Conservation (phyloP, 2,329 filamentous ascomycete genomes). For the Triangularia verruculosa region DNA sequence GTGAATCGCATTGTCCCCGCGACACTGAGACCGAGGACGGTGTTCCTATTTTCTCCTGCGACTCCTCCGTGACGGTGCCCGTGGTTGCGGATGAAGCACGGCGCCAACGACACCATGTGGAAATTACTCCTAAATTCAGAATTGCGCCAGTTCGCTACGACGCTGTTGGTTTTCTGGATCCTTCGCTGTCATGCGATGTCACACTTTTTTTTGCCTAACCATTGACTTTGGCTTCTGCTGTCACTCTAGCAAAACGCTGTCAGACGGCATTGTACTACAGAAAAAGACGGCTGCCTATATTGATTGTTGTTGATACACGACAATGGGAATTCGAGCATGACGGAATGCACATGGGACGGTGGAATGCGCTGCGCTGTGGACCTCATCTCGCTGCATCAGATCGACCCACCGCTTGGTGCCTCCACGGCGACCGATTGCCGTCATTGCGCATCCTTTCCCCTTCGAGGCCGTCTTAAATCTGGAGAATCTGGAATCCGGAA, state of each 20-base stretch:
- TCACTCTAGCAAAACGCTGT: background rate
- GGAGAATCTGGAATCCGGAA: background rate
- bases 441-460: background rate
- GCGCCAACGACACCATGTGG: conserved; percentile 3
- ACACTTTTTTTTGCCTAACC: background rate
- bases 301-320: no score
- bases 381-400: background rate
- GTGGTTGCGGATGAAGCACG: background rate
- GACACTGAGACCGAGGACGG: background rate
- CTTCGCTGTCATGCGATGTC: background rate
- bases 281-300: no score
- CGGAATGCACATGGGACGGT: background rate
- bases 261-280: background rate
- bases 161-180: conserved; percentile 6
- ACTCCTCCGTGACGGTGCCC: background rate
- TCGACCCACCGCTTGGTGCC: background rate
- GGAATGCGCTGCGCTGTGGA: background rate
- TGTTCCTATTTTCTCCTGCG: background rate
- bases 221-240: background rate
- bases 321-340: no score
- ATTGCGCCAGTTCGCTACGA: conserved; percentile 6
- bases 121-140: conserved; percentile 10
- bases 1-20: background rate
- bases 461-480: background rate
- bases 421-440: background rate